These are phyloP conservation scores for Mycena galericulata DNA, from an alignment of 768 basidiomycete species.

Conservation along the genomic window DNA sequence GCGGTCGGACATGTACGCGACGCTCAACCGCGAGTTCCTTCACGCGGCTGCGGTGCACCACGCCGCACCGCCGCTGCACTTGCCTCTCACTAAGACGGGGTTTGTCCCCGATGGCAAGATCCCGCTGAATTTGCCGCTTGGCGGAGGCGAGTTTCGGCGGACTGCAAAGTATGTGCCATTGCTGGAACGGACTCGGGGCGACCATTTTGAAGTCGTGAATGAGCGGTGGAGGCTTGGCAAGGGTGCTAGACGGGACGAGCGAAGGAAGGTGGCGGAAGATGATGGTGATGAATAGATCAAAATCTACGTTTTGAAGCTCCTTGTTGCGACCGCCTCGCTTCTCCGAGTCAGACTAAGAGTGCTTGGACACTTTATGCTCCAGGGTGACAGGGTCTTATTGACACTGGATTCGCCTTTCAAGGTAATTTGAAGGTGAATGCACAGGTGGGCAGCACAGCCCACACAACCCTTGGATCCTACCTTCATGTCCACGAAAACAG, in stretches of 20 bases:
- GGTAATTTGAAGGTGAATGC: too few relatives aligned
- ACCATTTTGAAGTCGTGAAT: slow-evolving; percentile 80
- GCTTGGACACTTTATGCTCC: too few relatives aligned
- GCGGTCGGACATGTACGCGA: slow-evolving; percentile 72
- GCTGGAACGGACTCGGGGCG: slow-evolving; percentile 73
- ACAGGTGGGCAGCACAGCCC: too few relatives aligned
- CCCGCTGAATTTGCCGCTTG: slow-evolving; percentile 68
- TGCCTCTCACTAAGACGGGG: slow-evolving; percentile 46
- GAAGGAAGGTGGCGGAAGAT: slow-evolving; percentile 14
- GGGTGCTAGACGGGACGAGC: slow-evolving; percentile 49
- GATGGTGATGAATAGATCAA: slow-evolving; percentile 19
- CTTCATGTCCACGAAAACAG: too few relatives aligned
- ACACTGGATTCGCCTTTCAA: too few relatives aligned
- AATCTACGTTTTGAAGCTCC: too few relatives aligned
- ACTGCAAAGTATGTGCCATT: slow-evolving; percentile 75
- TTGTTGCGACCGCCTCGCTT: too few relatives aligned
- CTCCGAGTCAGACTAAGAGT: too few relatives aligned
- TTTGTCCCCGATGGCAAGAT: slow-evolving; percentile 38
- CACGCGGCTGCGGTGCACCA: slow-evolving; percentile 66
- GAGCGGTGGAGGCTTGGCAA: slow-evolving; percentile 82
- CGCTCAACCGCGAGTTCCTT: slow-evolving; percentile 76
- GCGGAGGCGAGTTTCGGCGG: slow-evolving; percentile 76
- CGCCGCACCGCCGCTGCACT: slow-evolving; percentile 49
- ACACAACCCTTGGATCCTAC: too few relatives aligned
- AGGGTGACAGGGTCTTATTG: too few relatives aligned